phyloP scores from a whole-genome alignment of 1,284 basidiomycete species.

The Irpex sp. region DNA sequence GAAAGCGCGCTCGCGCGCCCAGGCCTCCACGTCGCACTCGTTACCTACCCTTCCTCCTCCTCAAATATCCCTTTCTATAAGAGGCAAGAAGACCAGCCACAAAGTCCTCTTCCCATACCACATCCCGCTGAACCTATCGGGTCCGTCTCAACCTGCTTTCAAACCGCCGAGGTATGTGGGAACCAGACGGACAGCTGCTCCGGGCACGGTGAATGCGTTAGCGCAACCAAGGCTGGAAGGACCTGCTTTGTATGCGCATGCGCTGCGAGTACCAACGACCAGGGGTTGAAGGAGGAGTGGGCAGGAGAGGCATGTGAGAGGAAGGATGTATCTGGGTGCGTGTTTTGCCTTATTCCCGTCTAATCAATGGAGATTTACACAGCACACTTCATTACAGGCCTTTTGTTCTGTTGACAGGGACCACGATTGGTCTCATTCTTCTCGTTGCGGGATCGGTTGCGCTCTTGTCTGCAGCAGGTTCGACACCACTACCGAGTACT shows the following conservation, averaged over 20 bases:
- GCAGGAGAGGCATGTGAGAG: constrained; percentile 72
- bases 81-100: constrained; percentile 37
- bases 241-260: constrained; percentile 77
- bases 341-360: constrained; percentile 13
- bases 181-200: constrained; percentile 66
- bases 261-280: constrained; percentile 41
- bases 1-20: constrained; percentile 34
- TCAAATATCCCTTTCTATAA: constrained; percentile 23
- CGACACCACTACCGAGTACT: constrained; percentile 64
- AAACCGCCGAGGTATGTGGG: constrained; percentile 48
- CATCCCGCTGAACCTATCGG: constrained; percentile 49
- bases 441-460: constrained; percentile 65
- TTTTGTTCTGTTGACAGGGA: constrained; percentile 71
- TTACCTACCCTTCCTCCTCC: constrained; percentile 36
- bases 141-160: constrained; percentile 63
- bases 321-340: constrained; percentile 75
- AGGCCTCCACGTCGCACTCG: constrained; percentile 47
- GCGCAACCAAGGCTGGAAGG: constrained; percentile 55
- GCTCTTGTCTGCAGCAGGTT: constrained; percentile 60
- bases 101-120: constrained; percentile 49
- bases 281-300: constrained; percentile 62
- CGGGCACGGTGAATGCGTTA: constrained; percentile 64
- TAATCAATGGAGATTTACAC: constrained; percentile 2
- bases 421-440: constrained; percentile 58
- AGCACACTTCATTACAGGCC: constrained; percentile 36